phyloP scores from a whole-genome alignment of 2,329 filamentous ascomycete genomes.

The Aaosphaeria arxii region DNA sequence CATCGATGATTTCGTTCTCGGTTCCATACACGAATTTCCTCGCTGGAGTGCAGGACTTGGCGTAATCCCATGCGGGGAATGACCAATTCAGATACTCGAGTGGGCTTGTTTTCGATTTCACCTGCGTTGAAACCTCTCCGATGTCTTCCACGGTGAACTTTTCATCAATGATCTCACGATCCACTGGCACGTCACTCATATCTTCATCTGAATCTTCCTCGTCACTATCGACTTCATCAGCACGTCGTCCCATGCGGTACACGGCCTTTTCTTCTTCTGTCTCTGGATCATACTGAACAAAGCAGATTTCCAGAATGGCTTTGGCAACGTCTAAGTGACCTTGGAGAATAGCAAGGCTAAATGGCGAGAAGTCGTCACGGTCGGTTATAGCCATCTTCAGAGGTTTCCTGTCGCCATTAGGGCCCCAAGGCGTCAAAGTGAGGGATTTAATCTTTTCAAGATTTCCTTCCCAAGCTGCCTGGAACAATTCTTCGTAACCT shows the following conservation, averaged over 20 bases:
- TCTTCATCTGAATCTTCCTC: constrained; percentile 19
- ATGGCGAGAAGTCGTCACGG: constrained; percentile 53
- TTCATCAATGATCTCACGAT: constrained; percentile 59
- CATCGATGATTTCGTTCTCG: constrained; percentile 4
- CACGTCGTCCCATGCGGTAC: constrained; percentile 42
- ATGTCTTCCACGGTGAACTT: constrained; percentile 75
- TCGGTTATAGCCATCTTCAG: constrained; percentile 64
- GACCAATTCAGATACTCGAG: constrained; percentile 48
- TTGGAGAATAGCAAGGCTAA: constrained; percentile 65
- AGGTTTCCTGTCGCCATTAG: constrained; percentile 48
- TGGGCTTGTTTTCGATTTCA: constrained; percentile 63
- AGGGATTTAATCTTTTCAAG: constrained; percentile 62
- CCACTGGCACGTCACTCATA: constrained; percentile 27
- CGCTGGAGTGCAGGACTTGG: neutral
- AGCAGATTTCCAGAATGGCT: constrained; percentile 66
- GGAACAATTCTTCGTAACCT: constrained; percentile 66
- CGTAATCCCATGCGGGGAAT: constrained; percentile 2
- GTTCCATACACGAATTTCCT: constrained; percentile 7
- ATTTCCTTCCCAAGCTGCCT: constrained; percentile 72
- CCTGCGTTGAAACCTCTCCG: constrained; percentile 64
- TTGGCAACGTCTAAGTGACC: constrained; percentile 64
- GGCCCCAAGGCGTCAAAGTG: constrained; percentile 59
- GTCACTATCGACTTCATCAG: constrained; percentile 37
- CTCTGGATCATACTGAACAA: constrained; percentile 63
- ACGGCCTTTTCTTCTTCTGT: constrained; percentile 50